A percentile compares a stretch with the other conserved stretches of the same genome.
Conservation (phyloP, 2,329 filamentous ascomycete species). For the Pyrenochaeta sp. region DNA sequence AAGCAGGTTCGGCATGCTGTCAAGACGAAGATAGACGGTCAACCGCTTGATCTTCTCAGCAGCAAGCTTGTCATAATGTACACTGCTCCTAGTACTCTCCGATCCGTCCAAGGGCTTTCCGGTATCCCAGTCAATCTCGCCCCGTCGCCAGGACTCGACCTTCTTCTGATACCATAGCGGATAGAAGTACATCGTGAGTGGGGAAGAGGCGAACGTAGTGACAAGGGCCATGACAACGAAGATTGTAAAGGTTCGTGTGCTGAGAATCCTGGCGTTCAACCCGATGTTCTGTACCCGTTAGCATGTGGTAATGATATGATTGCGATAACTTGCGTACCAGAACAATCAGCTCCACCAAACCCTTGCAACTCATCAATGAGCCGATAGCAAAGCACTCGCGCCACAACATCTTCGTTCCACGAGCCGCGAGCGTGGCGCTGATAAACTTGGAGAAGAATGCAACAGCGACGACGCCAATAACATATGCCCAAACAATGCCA, state of each 20-base stretch:
- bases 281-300: slow-evolving; percentile 72
- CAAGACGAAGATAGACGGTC: slow-evolving; percentile 82
- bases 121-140: slow-evolving; percentile 88
- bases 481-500: slow-evolving; percentile 88
- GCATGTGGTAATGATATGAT: not conserved
- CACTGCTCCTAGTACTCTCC: slow-evolving; percentile 52
- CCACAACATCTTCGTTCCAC: slow-evolving; percentile 81
- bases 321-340: slow-evolving; percentile 64
- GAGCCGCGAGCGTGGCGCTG: slow-evolving; percentile 81
- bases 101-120: slow-evolving; percentile 56
- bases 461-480: slow-evolving; percentile 80
- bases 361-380: slow-evolving; percentile 94
- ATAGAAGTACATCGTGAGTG: slow-evolving; percentile 76
- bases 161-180: slow-evolving; percentile 80
- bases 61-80: slow-evolving; percentile 60
- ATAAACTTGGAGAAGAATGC: slow-evolving; percentile 87
- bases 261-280: slow-evolving; percentile 82
- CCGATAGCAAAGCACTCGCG: slow-evolving; percentile 89
- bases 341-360: slow-evolving; percentile 94
- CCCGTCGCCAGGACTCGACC: slow-evolving; percentile 76
- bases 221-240: slow-evolving; percentile 94
- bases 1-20: slow-evolving; percentile 83
- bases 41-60: slow-evolving; percentile 67
- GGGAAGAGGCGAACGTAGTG: slow-evolving; percentile 85
- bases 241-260: slow-evolving; percentile 84